Evolutionary conservation across 2,329 filamentous ascomycete species (phyloP), one percentile per base, ranked within the genome.

Genomic region (Ambrosiella beaveri): DNA sequence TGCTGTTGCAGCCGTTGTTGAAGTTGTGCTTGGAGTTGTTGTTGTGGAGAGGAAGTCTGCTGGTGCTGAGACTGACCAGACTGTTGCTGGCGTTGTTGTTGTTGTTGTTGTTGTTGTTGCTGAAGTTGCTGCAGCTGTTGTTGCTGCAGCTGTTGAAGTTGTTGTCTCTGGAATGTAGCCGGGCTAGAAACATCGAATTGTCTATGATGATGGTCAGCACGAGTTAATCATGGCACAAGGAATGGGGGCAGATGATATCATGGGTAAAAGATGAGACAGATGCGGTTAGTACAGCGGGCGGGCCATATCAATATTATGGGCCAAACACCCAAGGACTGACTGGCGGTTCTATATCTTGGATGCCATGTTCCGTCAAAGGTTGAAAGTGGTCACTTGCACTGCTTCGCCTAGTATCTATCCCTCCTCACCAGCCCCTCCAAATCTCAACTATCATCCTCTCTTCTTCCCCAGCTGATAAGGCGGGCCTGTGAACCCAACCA

Each of bases 91-190:
- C 69, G 68, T 62, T 67, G 65, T 62, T 69, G 69, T 54, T 70
- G 68, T 63, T 72, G 70, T 53, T 69, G 38, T 27, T 45, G 52
- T 69, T 67, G 59, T 73, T 73, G 17, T 73, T 70, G 64, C 72
- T 71, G 58, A 70, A 69, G 62, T 73, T 71, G 64, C 68, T 69
- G 58, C 71, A 71, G 61, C 71, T 70, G 63, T 68, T 70, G 45
- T 53, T 57, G 27, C 19, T 47, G 44, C 8, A 17, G 44, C n/a
- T 47, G 44, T 47, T 47, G 44, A 8, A 8, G 44, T 47, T 47
- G 44, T 15, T 47, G n/a, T 8, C 44, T 27, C 27, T 27, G 27
- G 27, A 27, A 27, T 4, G 27, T 27, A 27, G 27, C 27, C 27
- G 27, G 27, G 27, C 27, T 27, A 27, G 27, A 27, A 27, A 27